Evolutionary conservation across 2,329 filamentous ascomycete genomes (phyloP).

Genomic region (Colletotrichum siamense): DNA sequence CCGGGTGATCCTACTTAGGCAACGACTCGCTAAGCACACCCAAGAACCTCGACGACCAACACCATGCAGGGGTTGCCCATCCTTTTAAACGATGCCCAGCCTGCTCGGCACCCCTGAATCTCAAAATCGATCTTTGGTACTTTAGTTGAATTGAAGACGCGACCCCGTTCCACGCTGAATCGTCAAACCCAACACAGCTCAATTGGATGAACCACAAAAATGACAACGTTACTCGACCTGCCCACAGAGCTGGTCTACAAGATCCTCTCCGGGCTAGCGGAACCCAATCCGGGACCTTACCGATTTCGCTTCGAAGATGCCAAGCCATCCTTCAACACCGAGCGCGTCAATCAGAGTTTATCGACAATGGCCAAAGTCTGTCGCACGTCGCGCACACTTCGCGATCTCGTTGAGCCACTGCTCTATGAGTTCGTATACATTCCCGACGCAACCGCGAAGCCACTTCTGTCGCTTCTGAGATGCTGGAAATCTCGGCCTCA

Average conservation of each 20-base stretch:
- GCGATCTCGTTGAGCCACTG: background rate
- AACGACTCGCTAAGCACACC: background rate
- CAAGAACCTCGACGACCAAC: background rate
- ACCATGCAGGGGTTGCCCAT: background rate
- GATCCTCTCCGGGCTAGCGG: background rate
- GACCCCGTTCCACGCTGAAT: background rate
- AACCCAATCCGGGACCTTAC: background rate
- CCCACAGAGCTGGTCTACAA: conserved; percentile 6
- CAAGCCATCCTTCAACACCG: background rate
- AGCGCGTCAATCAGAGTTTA: background rate
- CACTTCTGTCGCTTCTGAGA: background rate
- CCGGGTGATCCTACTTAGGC: background rate
- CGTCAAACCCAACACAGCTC: background rate
- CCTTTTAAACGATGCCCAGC: background rate
- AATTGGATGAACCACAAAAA: background rate
- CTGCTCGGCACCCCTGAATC: background rate
- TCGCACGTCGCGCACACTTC: background rate
- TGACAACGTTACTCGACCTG: conserved; percentile 1
- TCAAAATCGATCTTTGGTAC: background rate
- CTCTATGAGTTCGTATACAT: background rate
- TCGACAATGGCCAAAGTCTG: background rate
- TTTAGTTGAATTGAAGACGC: background rate
- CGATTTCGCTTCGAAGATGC: background rate
- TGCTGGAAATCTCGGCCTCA: background rate
- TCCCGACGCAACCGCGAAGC: background rate